phyloP scores from a whole-genome alignment of 177 flowering plant genomes.

The Telopea speciosissima region DNA sequence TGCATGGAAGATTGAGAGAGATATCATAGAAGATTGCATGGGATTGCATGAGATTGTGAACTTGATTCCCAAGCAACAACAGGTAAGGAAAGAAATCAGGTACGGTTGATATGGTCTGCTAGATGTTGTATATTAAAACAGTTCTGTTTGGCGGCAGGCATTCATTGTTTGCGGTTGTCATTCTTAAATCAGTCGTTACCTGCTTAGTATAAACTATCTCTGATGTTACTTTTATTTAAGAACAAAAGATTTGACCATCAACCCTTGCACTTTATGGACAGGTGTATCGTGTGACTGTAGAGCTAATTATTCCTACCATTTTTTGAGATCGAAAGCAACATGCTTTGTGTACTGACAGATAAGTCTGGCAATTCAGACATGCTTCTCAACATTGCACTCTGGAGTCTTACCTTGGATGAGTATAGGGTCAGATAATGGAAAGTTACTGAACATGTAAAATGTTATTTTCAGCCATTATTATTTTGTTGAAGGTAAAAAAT shows the following conservation, averaged over 20 bases:
- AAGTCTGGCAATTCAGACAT: slow-evolving; percentile 34
- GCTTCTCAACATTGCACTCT: background rate
- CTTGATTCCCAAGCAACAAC: too few species aligned
- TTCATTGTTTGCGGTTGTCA: too few species aligned
- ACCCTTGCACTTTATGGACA: slow-evolving; percentile 23
- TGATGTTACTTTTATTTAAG: too few species aligned
- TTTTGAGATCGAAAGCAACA: slow-evolving; percentile 93
- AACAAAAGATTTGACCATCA: background rate
- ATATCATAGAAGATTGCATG: too few species aligned
- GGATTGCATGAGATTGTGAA: too few species aligned
- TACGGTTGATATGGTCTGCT: too few species aligned
- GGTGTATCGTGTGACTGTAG: slow-evolving; percentile 87
- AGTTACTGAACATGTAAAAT: too few species aligned
- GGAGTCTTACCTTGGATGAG: background rate
- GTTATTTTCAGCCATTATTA: background rate
- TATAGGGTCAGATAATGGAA: background rate
- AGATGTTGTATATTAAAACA: background rate
- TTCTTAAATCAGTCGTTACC: background rate
- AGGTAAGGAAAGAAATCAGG: too few species aligned
- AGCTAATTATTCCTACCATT: slow-evolving; percentile 93
- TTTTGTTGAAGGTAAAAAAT: background rate
- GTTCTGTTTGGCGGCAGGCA: too few species aligned
- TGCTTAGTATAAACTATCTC: background rate
- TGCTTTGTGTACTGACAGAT: slow-evolving; percentile 99
- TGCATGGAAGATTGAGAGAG: too few species aligned